phyloP scores from a whole-genome alignment of 371 early-diverging fungal genomes.

The Mucor circinelloides region DNA sequence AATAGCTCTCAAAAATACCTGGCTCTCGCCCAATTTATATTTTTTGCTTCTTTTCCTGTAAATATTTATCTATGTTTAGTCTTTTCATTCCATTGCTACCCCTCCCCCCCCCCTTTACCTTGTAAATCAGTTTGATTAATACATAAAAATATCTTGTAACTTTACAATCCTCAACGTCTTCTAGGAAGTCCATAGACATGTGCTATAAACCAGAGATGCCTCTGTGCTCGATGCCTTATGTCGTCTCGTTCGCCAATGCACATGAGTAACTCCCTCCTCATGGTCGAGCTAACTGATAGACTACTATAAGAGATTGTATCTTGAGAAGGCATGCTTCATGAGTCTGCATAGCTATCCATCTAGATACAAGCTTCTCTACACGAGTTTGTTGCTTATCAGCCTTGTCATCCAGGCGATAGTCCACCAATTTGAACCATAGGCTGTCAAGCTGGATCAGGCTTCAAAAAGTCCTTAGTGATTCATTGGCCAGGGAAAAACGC shows the following conservation, averaged over 20 bases:
- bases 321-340: neutral
- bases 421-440: neutral
- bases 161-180: neutral
- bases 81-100: too few species aligned
- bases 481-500: neutral
- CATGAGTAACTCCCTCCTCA: too few species aligned
- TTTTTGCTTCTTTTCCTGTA: neutral
- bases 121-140: neutral
- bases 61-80: neutral
- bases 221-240: too few species aligned
- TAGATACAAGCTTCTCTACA: neutral
- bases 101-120: neutral
- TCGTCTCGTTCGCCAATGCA: neutral
- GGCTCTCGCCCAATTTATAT: neutral
- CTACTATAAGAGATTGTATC: neutral
- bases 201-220: neutral
- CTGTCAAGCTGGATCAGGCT: neutral
- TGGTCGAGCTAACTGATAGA: too few species aligned
- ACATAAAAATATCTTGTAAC: neutral
- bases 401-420: neutral
- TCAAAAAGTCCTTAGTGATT: neutral
- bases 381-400: neutral
- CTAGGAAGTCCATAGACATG: neutral
- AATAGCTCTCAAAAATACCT: neutral
- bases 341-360: neutral